Base-by-base conservation (phyloP, 495 filamentous ascomycete genomes). In the Hypoxylon intermedium region DNA sequence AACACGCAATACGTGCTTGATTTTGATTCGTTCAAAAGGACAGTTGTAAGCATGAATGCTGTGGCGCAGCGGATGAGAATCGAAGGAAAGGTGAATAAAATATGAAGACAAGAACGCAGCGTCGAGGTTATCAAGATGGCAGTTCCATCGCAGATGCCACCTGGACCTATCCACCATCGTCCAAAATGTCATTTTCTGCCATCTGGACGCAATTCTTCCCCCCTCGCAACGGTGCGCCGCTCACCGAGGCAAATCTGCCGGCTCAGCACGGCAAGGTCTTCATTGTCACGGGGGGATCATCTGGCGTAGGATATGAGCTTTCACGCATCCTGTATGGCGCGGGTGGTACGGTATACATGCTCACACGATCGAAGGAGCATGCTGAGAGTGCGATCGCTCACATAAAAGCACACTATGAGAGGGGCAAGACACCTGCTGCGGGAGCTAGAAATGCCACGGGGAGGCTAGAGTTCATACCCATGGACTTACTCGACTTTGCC, bases 321-420 rank as follows among this genome's bases (percentile, higher is more conserved):
- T 67, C 65, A 48, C 67, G 59, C 16, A 74, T 79, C 6, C 69
- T 82, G 26, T 81, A 81, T 55, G 60, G 30, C 4, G 68, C 69
- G 40, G 69, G 72, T 13, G 80, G 59, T 15, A 76, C 66, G 16
- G 73, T 83, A 2, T 82, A 82, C 63, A 67, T 84, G 3, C 72
- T 74, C 2, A 74, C 70, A 26, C 73, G 81, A 18, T 79, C 77
- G 31, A 55, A 66, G 33, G 38, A 60, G 34, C 60, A 69, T 13
- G 61, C 55, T 15, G 45, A 48, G 5, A 26, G 63, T 30, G 73
- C 66, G 9, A 67, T 71, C n/a, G 53, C 9, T 72, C 75, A 6
- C 4, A 62, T 62, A 47, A 15, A 56, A 81, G n/a, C 43, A 6
- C 28, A 40, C 20, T 53, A 62, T n/a, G 11, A 80, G 11, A 80